phyloP scores from a whole-genome alignment of 176 grass and related monocot species.

The Carex littledalei region DNA sequence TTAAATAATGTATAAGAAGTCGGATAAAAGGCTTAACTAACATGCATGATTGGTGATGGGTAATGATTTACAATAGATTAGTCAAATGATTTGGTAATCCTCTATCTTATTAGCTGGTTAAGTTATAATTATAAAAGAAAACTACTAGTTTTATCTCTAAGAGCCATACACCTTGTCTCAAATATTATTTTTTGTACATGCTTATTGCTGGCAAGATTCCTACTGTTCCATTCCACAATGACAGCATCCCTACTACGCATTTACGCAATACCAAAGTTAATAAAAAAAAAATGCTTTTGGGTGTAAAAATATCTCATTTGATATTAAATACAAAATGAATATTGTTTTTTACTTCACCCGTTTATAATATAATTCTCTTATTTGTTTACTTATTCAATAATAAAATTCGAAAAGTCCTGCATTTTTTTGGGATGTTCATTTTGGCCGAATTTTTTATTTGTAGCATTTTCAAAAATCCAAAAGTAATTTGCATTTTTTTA shows the following conservation, averaged over 20 bases:
- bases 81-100: neutral
- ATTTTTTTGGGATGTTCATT: too few species aligned
- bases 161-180: neutral
- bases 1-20: neutral
- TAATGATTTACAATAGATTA: neutral
- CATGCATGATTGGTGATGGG: neutral
- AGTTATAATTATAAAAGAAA: neutral
- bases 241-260: neutral
- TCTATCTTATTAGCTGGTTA: neutral
- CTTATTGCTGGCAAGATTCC: conserved; percentile 1
- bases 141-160: neutral
- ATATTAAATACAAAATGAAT: neutral
- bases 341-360: neutral
- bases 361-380: neutral
- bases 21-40: too few species aligned
- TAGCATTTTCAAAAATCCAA: too few species aligned
- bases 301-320: neutral
- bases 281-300: neutral
- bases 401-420: too few species aligned
- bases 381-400: too few species aligned
- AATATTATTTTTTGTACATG: neutral
- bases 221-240: neutral
- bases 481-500: too few species aligned
- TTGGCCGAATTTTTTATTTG: too few species aligned
- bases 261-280: neutral